These are phyloP conservation scores for Aechmea fasciata DNA, from an alignment of 176 grass and related monocot genomes.

Conservation along the genomic window DNA sequence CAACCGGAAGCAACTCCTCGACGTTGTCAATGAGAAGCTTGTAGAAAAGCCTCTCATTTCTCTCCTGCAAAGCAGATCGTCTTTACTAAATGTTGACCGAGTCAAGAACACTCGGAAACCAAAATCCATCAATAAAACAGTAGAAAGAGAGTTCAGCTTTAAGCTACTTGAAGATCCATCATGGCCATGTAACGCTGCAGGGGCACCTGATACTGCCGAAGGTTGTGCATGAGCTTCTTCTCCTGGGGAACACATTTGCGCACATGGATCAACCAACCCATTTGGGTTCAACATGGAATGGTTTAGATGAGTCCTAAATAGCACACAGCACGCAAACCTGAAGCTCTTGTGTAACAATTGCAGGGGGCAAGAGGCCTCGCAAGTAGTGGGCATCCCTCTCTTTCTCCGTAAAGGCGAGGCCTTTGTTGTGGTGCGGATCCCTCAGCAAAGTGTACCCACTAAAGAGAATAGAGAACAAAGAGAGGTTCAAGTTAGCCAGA, in stretches of 20 bases:
- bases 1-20: slow-evolving; percentile 86
- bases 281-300: not conserved
- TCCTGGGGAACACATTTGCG: slow-evolving; percentile 41
- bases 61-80: slow-evolving; percentile 46
- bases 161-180: slow-evolving; percentile 82
- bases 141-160: not conserved
- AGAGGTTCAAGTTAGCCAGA: not conserved
- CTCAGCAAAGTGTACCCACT: slow-evolving; percentile 68
- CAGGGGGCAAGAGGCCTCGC: slow-evolving; percentile 67
- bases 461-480: slow-evolving; percentile 7
- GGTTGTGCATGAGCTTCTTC: slow-evolving; percentile 81
- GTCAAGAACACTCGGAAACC: not conserved
- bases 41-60: slow-evolving; percentile 96
- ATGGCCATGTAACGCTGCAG: slow-evolving; percentile 76
- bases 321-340: slow-evolving; percentile 38
- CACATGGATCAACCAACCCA: not conserved
- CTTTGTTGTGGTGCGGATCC: slow-evolving; percentile 88
- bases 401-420: slow-evolving; percentile 59
- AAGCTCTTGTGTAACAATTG: slow-evolving; percentile 50
- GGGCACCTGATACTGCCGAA: slow-evolving; percentile 72
- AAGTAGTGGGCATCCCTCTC: slow-evolving; percentile 69
- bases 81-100: too few relatives aligned
- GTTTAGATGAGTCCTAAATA: slow-evolving; percentile 1
- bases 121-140: not conserved
- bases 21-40: slow-evolving; percentile 87